Percentiles rank a stretch among this genome's conserved stretches.
These are phyloP conservation scores for Deuterostichococcus epilithicus DNA, from an alignment of 139 green algal genomes.

Conservation along the genomic window DNA sequence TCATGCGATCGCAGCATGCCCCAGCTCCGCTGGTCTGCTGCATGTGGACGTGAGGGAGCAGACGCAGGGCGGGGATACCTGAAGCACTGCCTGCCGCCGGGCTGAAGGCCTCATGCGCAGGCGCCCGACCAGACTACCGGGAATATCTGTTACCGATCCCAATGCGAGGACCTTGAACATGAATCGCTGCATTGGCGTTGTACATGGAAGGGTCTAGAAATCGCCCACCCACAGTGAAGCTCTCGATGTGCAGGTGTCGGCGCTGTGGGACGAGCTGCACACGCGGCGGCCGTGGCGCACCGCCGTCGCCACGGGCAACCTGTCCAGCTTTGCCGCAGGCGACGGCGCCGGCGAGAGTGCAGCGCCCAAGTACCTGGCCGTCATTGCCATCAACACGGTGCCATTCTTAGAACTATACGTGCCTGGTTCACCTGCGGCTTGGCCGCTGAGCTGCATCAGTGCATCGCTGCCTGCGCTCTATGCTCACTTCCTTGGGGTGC, in stretches of 20 bases:
- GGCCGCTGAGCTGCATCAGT: background rate
- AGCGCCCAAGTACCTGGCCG: constrained; percentile 15
- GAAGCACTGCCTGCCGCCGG: too few species aligned
- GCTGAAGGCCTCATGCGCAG: too few species aligned
- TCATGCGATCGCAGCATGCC: too few species aligned
- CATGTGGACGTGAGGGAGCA: too few species aligned
- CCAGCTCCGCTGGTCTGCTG: too few species aligned
- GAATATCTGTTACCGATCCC: too few species aligned
- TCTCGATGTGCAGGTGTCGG: constrained; percentile 30
- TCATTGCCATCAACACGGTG: constrained; percentile 48
- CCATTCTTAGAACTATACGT: background rate
- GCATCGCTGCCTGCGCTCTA: background rate
- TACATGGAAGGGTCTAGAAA: too few species aligned
- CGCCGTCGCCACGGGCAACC: constrained; percentile 5
- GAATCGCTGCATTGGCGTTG: too few species aligned
- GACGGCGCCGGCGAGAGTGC: background rate
- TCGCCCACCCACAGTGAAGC: background rate
- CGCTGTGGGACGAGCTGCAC: constrained; percentile 56
- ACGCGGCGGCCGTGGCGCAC: constrained; percentile 48
- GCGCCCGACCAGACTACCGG: too few species aligned
- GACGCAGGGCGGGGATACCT: too few species aligned
- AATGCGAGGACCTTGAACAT: too few species aligned
- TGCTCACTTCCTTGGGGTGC: too few species aligned
- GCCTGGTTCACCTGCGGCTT: background rate
- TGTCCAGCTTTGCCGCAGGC: background rate